Evolutionary conservation across 2,329 filamentous ascomycete genomes (phyloP).

Genomic region (Chaetomium globosum): DNA sequence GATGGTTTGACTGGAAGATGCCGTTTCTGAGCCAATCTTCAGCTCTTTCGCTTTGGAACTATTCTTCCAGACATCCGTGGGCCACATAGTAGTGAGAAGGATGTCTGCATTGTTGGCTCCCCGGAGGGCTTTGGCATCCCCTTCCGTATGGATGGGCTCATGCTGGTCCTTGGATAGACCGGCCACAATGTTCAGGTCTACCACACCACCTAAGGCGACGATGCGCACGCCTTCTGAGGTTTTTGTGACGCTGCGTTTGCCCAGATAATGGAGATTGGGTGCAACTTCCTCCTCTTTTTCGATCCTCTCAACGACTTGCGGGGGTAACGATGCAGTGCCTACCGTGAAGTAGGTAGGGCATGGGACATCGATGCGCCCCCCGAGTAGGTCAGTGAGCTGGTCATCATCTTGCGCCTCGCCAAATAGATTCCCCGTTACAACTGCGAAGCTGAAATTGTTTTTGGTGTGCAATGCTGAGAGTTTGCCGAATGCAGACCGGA

Average conservation of each 20-base stretch:
- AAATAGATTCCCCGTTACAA: slow-evolving; percentile 85
- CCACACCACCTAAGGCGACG: slow-evolving; percentile 76
- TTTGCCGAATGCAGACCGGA: slow-evolving; percentile 77
- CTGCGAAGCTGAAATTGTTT: slow-evolving; percentile 82
- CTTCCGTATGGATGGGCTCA: slow-evolving; percentile 74
- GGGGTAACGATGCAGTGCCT: slow-evolving; percentile 71
- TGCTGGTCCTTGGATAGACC: slow-evolving; percentile 72
- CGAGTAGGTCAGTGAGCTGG: slow-evolving; percentile 64
- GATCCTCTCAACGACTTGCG: slow-evolving; percentile 70
- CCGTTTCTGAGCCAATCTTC: slow-evolving; percentile 54
- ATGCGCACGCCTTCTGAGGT: slow-evolving; percentile 88
- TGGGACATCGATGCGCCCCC: slow-evolving; percentile 72
- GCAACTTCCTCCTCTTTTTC: slow-evolving; percentile 75
- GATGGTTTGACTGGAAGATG: slow-evolving; percentile 65
- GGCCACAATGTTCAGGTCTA: slow-evolving; percentile 63
- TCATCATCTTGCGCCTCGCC: slow-evolving; percentile 61
- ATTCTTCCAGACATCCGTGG: slow-evolving; percentile 65
- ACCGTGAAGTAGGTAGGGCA: slow-evolving; percentile 90
- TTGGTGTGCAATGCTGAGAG: slow-evolving; percentile 79
- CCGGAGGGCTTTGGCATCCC: slow-evolving; percentile 73
- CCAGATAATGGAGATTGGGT: slow-evolving; percentile 87
- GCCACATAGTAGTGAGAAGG: slow-evolving; percentile 85
- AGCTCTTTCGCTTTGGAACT: slow-evolving; percentile 66
- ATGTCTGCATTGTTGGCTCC: slow-evolving; percentile 83
- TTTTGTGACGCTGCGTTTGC: slow-evolving; percentile 83